Percentiles rank a stretch among this genome's conserved stretches.
phyloP scores from a whole-genome alignment of 805 yeast species.

The Wickerhamiella azymoides region DNA sequence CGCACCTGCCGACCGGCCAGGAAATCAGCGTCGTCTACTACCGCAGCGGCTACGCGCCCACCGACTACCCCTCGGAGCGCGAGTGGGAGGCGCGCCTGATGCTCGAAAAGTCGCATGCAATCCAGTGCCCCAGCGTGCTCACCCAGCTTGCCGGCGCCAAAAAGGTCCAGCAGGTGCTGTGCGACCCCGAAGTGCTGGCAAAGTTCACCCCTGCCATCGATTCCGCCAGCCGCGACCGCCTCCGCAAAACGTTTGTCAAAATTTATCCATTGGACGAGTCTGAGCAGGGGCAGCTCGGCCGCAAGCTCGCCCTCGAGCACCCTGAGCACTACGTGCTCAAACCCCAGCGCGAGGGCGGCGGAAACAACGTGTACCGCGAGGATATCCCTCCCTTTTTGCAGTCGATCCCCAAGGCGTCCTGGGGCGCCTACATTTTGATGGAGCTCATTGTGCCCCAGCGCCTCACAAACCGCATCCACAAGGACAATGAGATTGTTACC shows the following conservation, averaged over 20 bases:
- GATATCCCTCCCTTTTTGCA: slow-evolving; percentile 67
- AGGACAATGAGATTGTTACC: slow-evolving; percentile 45
- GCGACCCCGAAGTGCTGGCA: slow-evolving; percentile 36
- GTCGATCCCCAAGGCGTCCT: slow-evolving; percentile 46
- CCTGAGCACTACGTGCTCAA: slow-evolving; percentile 74
- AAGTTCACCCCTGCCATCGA: slow-evolving; percentile 32
- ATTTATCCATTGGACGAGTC: slow-evolving; percentile 78
- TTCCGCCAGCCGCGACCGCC: slow-evolving; percentile 19
- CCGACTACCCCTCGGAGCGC: slow-evolving; percentile 49
- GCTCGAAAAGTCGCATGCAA: slow-evolving; percentile 64
- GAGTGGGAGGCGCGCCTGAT: slow-evolving; percentile 69
- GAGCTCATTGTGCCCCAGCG: slow-evolving; percentile 75
- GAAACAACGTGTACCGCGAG: slow-evolving; percentile 79
- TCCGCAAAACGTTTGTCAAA: slow-evolving; percentile 57
- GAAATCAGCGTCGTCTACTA: slow-evolving; percentile 84
- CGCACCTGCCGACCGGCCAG: slow-evolving; percentile 38
- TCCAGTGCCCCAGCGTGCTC: slow-evolving; percentile 80
- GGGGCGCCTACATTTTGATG: slow-evolving; percentile 91
- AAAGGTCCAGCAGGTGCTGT: slow-evolving; percentile 81
- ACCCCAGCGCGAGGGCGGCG: slow-evolving; percentile 99
- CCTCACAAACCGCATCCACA: slow-evolving; percentile 51
- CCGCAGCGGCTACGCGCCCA: slow-evolving; percentile 79
- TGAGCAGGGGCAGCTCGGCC: slow-evolving; percentile 44
- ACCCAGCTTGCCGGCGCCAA: slow-evolving; percentile 90
- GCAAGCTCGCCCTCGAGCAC: slow-evolving; percentile 45